Evolutionary conservation across 2,329 filamentous ascomycete species (phyloP).

Genomic region (Pezicula rhizophila): DNA sequence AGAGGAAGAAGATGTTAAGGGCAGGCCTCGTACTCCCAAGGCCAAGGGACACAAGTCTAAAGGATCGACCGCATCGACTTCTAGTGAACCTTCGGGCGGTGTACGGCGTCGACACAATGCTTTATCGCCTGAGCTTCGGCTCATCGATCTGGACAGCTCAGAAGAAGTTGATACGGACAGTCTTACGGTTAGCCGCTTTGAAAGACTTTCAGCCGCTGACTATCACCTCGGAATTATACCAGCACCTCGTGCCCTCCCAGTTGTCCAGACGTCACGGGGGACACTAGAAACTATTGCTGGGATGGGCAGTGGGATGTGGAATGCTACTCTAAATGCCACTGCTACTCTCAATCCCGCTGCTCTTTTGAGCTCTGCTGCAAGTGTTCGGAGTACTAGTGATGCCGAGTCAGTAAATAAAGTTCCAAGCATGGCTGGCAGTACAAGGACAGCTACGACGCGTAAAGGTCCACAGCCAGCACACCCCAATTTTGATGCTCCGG

Average conservation of each 20-base stretch:
- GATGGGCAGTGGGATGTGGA: slow-evolving; percentile 75
- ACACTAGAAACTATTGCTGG: slow-evolving; percentile 71
- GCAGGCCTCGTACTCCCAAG: slow-evolving; percentile 8
- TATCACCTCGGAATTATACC: slow-evolving; percentile 86
- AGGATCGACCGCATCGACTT: slow-evolving; percentile 40
- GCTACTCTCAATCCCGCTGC: slow-evolving; percentile 82
- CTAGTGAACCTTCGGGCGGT: slow-evolving; percentile 58
- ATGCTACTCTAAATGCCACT: slow-evolving; percentile 81
- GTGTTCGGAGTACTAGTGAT: slow-evolving; percentile 60
- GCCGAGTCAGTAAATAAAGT: slow-evolving; percentile 45
- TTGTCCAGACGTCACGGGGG: slow-evolving; percentile 56
- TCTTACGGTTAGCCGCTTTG: slow-evolving; percentile 78
- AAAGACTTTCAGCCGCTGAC: slow-evolving; percentile 79
- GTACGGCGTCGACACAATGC: slow-evolving; percentile 70
- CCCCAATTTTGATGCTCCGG: slow-evolving; percentile 34
- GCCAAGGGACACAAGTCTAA: slow-evolving; percentile 30
- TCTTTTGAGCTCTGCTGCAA: slow-evolving; percentile 82
- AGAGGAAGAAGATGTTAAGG: slow-evolving; percentile 24
- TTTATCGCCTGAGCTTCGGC: slow-evolving; percentile 77
- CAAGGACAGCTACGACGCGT: slow-evolving; percentile 37
- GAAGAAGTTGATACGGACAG: slow-evolving; percentile 83
- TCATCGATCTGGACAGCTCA: slow-evolving; percentile 81
- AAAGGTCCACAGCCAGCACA: slow-evolving; percentile 30
- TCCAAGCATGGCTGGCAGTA: slow-evolving; percentile 31
- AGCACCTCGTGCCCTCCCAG: slow-evolving; percentile 62